phyloP scores from a whole-genome alignment of 108 stramenopile species.

The Cyclotella kingstonii region DNA sequence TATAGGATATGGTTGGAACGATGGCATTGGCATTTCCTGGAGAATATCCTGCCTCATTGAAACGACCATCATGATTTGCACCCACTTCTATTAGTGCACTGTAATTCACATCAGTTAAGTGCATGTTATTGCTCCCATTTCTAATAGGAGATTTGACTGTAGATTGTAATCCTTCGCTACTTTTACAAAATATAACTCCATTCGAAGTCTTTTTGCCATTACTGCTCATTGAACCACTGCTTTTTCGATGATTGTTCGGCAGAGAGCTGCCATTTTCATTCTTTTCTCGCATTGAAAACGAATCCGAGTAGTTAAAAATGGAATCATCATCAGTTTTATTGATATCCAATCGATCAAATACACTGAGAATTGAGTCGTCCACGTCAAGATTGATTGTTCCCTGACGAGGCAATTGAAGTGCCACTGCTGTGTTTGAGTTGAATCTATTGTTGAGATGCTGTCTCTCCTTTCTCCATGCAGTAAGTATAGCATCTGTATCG shows the following conservation, averaged over 20 bases:
- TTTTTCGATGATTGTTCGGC: too few relatives aligned
- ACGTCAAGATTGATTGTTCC: background rate
- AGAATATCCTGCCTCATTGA: background rate
- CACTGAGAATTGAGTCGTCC: slow-evolving; percentile 3
- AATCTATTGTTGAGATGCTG: background rate
- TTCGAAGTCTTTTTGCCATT: background rate
- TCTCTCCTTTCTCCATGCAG: slow-evolving; percentile 10
- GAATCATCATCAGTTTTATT: slow-evolving; percentile 5
- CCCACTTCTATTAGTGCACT: too few relatives aligned
- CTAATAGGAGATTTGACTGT: too few relatives aligned
- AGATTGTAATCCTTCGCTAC: too few relatives aligned
- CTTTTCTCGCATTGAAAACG: slow-evolving; percentile 1
- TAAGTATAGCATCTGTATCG: slow-evolving; percentile 16
- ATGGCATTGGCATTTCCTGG: background rate
- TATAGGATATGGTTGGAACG: slow-evolving; percentile 2
- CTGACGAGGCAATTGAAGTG: background rate
- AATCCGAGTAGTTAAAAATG: slow-evolving; percentile 10
- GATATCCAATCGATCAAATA: slow-evolving; percentile 7
- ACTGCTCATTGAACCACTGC: background rate
- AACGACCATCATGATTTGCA: background rate
- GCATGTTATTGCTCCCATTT: too few relatives aligned
- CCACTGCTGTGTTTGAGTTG: background rate
- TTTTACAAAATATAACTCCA: too few relatives aligned
- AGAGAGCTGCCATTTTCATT: background rate
- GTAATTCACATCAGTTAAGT: too few relatives aligned